Percentiles rank a stretch among this genome's conserved stretches.
Evolutionary conservation across 1,284 basidiomycete genomes (phyloP).

Genomic region (Cryptococcus jaspeensis): DNA sequence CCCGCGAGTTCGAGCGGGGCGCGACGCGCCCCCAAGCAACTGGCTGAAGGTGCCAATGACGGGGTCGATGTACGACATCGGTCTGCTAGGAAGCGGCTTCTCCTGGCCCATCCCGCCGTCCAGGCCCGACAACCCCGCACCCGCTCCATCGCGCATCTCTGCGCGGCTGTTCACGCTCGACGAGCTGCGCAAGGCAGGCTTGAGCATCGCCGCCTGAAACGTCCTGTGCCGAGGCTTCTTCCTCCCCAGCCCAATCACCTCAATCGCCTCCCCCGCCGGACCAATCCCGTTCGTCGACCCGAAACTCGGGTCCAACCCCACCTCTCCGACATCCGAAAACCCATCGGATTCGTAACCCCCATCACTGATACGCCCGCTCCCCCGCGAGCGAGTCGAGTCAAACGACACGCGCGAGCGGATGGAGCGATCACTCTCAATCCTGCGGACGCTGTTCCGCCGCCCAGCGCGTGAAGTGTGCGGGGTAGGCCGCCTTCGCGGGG

Average conservation of each 20-base stretch:
- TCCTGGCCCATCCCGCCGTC: conserved; percentile 5
- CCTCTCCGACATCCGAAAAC: conserved; percentile 9
- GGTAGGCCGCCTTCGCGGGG: conserved; percentile 25
- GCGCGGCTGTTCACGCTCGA: conserved; percentile 8
- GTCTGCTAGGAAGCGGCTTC: conserved; percentile 31
- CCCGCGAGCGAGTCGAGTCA: conserved; percentile 21
- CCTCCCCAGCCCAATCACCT: conserved; percentile 37
- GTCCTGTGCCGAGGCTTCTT: conserved; percentile 37
- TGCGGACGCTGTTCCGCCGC: conserved; percentile 2
- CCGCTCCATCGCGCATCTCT: not conserved
- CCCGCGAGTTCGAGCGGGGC: not conserved
- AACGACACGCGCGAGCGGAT: conserved; percentile 30
- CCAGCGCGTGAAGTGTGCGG: conserved; percentile 20
- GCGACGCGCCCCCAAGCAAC: not conserved
- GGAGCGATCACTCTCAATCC: conserved; percentile 9
- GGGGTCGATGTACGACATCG: conserved; percentile 19
- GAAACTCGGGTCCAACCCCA: conserved; percentile 27
- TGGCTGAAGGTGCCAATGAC: conserved; percentile 8
- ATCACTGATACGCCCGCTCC: conserved; percentile 8
- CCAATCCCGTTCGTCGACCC: conserved; percentile 28
- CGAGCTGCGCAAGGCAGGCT: conserved; percentile 28
- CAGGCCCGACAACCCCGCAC: not conserved
- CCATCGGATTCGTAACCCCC: conserved; percentile 3
- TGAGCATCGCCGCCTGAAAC: conserved; percentile 32
- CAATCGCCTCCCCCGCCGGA: conserved; percentile 35